Conservation (phyloP, 345 rosid species). For the Passiflora organensis region DNA sequence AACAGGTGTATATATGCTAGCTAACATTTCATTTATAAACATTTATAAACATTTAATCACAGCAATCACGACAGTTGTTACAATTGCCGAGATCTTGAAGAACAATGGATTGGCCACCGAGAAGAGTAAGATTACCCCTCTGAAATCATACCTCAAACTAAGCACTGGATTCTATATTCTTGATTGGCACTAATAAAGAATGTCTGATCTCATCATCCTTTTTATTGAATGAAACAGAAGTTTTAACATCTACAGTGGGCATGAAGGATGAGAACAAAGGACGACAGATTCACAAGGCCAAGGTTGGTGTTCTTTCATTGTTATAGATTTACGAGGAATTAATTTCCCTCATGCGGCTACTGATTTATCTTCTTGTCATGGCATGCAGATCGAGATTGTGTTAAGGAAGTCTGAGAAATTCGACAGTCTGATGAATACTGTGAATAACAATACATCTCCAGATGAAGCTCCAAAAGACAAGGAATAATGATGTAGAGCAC, state of each 20-base stretch:
- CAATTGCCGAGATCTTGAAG: constrained; percentile 86
- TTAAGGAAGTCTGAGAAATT: constrained; percentile 70
- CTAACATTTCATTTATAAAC: not conserved
- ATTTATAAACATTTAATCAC: not conserved
- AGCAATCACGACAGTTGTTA: constrained; percentile 26
- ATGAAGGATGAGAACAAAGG: constrained; percentile 87
- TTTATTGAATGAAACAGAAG: constrained; percentile 36
- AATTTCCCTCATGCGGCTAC: too few relatives aligned
- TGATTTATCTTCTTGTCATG: too few relatives aligned
- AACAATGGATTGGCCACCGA: constrained; percentile 81
- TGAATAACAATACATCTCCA: constrained; percentile 10
- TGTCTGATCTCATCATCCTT: not conserved
- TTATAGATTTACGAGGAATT: too few relatives aligned
- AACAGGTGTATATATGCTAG: too few relatives aligned
- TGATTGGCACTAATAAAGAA: not conserved
- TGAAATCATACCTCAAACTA: not conserved
- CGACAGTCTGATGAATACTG: constrained; percentile 50
- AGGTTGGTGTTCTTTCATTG: constrained; percentile 31
- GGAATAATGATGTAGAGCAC: constrained; percentile 19
- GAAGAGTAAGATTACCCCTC: constrained; percentile 47
- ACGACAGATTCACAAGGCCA: constrained; percentile 72
- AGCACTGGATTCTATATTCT: not conserved
- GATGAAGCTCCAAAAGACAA: constrained; percentile 24
- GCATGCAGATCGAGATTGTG: constrained; percentile 73
- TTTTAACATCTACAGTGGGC: constrained; percentile 76